Evolutionary conservation across 441 rosid genomes (phyloP).

Genomic region (Populus hybrid): DNA sequence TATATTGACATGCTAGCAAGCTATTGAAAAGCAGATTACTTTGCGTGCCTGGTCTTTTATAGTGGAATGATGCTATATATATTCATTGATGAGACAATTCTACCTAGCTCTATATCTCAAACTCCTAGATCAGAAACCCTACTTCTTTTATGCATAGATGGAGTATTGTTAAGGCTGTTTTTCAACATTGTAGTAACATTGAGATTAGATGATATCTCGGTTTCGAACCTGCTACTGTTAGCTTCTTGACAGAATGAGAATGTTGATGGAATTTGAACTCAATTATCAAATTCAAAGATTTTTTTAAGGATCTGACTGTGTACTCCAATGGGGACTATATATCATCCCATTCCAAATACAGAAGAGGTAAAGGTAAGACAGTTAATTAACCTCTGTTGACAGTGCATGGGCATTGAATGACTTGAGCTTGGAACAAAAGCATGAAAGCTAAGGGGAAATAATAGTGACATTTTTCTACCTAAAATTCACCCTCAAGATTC

Average conservation of each 20-base stretch:
- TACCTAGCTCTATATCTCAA: not conserved
- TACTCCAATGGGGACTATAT: not conserved
- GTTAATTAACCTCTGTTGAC: constrained; percentile 28
- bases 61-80: not conserved
- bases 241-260: not conserved
- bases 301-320: no score
- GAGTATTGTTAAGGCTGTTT: not conserved
- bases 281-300: no score
- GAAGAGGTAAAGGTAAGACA: not conserved
- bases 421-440: constrained; percentile 42
- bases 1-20: constrained; percentile 5
- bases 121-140: no score
- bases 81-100: constrained; percentile 17
- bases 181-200: not conserved
- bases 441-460: constrained; percentile 26
- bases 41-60: not conserved
- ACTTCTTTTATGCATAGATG: no score
- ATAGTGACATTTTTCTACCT: constrained; percentile 41
- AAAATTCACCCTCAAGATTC: constrained; percentile 37
- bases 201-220: not conserved
- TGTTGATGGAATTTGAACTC: no score
- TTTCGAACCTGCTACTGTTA: not conserved
- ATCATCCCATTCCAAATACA: not conserved
- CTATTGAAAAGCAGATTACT: not conserved
- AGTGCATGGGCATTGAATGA: constrained; percentile 44